phyloP scores from a whole-genome alignment of 2,329 filamentous ascomycete species.

The Botrytis fabae region DNA sequence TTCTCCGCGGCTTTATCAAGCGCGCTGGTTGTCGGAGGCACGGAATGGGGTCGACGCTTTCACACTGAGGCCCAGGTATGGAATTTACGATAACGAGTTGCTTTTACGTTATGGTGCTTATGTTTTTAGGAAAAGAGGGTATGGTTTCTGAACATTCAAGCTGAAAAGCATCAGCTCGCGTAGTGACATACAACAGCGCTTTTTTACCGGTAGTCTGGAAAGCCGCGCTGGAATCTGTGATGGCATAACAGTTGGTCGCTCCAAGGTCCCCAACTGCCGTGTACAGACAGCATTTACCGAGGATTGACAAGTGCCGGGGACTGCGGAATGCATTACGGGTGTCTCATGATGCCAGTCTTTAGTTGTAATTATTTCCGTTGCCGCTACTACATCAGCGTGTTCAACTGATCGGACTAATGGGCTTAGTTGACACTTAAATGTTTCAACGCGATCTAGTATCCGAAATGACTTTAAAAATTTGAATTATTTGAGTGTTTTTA shows the following conservation, averaged over 20 bases:
- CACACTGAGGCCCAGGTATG: neutral
- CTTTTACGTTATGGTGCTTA: neutral
- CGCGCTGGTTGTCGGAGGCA: neutral
- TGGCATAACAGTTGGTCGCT: neutral
- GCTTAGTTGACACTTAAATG: neutral
- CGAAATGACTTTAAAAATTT: neutral
- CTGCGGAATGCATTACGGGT: neutral
- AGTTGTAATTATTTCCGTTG: neutral
- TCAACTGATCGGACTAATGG: neutral
- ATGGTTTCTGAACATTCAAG: neutral
- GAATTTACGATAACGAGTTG: neutral
- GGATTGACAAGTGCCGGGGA: neutral
- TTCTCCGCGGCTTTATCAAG: neutral
- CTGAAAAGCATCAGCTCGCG: no score
- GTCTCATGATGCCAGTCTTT: neutral
- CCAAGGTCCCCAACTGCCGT: neutral
- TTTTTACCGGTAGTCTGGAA: neutral
- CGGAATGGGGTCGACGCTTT: neutral
- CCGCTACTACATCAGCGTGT: neutral
- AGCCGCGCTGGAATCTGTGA: neutral
- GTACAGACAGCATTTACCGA: neutral
- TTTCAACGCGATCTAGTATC: neutral
- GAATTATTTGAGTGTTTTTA: neutral
- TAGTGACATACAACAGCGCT: neutral
- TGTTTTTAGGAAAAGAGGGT: neutral